phyloP scores from a whole-genome alignment of 805 yeast species.

The Pichia paraexigua region DNA sequence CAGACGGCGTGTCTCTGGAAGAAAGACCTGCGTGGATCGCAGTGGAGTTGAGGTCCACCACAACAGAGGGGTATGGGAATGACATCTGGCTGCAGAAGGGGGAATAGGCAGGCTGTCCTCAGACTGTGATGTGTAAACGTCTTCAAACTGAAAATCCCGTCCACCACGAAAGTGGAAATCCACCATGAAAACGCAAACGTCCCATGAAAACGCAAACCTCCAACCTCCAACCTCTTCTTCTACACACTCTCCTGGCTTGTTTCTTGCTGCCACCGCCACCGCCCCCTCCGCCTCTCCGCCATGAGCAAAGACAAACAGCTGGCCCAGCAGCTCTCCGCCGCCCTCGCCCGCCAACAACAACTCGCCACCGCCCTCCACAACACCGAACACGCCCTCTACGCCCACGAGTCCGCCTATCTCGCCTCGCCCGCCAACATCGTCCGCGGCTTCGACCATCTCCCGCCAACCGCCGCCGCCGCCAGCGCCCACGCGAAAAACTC shows the following conservation, averaged over 20 bases:
- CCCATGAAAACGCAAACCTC: too few relatives aligned
- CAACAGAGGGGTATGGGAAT: slow-evolving; percentile 45
- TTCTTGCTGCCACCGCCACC: too few relatives aligned
- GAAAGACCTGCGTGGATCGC: slow-evolving; percentile 67
- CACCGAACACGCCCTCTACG: slow-evolving; percentile 73
- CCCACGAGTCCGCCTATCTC: slow-evolving; percentile 69
- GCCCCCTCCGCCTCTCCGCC: neutral
- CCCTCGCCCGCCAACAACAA: slow-evolving; percentile 51
- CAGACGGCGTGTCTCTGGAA: slow-evolving; percentile 51
- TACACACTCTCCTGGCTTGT: too few relatives aligned
- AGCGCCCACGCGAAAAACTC: neutral
- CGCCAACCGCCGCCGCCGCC: neutral
- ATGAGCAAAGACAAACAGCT: slow-evolving; percentile 51
- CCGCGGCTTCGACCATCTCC: slow-evolving; percentile 65
- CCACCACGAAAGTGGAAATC: too few relatives aligned
- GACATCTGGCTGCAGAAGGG: neutral
- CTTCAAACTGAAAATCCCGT: too few relatives aligned
- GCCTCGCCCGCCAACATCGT: slow-evolving; percentile 68
- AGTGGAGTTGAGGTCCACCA: slow-evolving; percentile 61
- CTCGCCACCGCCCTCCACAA: slow-evolving; percentile 55
- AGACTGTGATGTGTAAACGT: too few relatives aligned
- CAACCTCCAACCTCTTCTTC: too few relatives aligned
- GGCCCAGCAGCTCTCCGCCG: slow-evolving; percentile 57
- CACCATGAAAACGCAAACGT: too few relatives aligned
- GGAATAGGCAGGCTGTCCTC: too few relatives aligned